Base-by-base conservation (phyloP, 306 rosid species). In the Gleditsia sinensis region DNA sequence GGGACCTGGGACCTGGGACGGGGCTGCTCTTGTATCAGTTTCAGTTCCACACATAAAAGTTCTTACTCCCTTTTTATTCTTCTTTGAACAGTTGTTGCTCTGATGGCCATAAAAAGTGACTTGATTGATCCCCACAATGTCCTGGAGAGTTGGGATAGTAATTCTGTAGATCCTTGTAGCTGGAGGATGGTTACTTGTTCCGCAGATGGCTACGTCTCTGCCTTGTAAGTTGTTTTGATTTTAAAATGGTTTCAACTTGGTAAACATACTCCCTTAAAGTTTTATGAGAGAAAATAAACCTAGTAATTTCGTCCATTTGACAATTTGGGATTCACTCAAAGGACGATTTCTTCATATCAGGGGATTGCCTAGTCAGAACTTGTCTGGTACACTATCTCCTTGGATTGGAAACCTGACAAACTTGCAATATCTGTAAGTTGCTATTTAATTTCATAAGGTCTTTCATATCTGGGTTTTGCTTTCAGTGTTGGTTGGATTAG, bases 151-250 rank as follows among this genome's bases (percentile, higher is more conserved):
- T 95, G 99, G 99, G 99, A 95, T 85, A 82, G 75, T 17, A 90
- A 79, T 79, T 95, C 98, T 62, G 99, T 95, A 43, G 99, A 95
- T 89, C 99, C 99, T 50, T 95, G 99, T 83, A 90, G 99, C 81
- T 95, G 99, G 99, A 90, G 99, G 83, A 95, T 95, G 99, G 90
- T 95, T 51, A 92, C 98, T 42, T 95, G 99, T 80, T 72, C 89
- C 45, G 0, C 84, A n/a, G 99, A 95, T 82, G 97, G 97, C 72
- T 92, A 62, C 17, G 99, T 95, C 66, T 90, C 92, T 75, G 92
- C 86, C 82, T 82, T 95, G 99, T 95, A 83, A 87, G 93, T 88
- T 73, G 54, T 78, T 62, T 34, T 39, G 2, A 64, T 14, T 79
- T 54, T 42, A 54, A 46, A 46, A 54, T 3, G 45, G 66, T 75